Base-by-base conservation (phyloP, 2,329 filamentous ascomycete species). In the Bipolaris cookei region DNA sequence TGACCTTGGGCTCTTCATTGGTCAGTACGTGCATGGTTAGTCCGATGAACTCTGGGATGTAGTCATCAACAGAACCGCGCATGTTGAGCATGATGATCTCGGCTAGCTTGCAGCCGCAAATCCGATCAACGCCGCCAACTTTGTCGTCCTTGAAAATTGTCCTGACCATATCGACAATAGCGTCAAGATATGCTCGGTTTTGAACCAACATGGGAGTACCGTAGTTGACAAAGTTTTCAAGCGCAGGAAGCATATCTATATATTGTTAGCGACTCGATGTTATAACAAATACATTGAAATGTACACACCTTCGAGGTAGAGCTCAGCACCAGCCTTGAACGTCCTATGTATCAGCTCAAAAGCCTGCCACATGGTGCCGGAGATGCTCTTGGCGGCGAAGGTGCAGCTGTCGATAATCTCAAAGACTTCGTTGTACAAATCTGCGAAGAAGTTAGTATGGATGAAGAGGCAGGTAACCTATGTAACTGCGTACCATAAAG, bases 321-420 rank as follows among this genome's bases (percentile, higher is more conserved):
- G 86, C 81, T 99, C 94, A 34, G 94, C 95, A 38, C 95, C 95
- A 56, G 92, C 90, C 80, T 98, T 98, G 83, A 99, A 99, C 1
- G 94, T 97, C 64, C 91, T 87, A 79, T 98, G 94, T 62, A 99
- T 96, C 42, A 98, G 85, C 79, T 97, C 93, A 75, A 99, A 99
- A 2, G 95, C 94, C 78, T 94, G 89, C 95, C 95, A 99, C 95
- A 99, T 99, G 39, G 91, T 96, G 8, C 90, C 87, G 1, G 95
- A 97, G 66, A 99, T 98, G 56, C 87, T 86, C 83, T 98, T 99
- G 61, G 95, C 94, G 10, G 95, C 92, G 76, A 98, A 99, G 6
- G 95, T 99, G 83, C 95, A 99, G 83, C 92, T 97, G 77, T 99
- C 95, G 68, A 99, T 96, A 69, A 99, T 99, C 79, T 99, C 95